Percentiles rank a stretch among this genome's conserved stretches.
Evolutionary conservation across 208 protist genomes (phyloP).

Genomic region (Acanthamoeba culbertsoni): DNA sequence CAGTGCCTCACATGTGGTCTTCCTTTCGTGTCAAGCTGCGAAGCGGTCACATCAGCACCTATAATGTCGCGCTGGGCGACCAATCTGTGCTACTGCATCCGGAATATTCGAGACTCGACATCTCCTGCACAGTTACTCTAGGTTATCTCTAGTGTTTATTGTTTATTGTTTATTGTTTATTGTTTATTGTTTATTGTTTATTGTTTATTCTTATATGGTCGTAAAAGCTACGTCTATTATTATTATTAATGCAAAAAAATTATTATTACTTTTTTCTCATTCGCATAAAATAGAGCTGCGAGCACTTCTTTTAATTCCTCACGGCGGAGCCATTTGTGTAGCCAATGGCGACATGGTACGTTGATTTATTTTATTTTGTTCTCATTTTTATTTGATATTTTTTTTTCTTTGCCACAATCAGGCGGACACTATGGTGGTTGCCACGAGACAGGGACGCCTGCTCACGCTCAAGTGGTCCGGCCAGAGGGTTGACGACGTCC

Average conservation of each 20-base stretch:
- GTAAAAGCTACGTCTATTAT: no score
- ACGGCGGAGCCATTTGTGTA: neutral
- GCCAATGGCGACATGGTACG: neutral
- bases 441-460: neutral
- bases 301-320: neutral
- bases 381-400: neutral
- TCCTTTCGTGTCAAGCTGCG: neutral
- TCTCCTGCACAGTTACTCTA: neutral
- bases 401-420: neutral
- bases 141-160: neutral
- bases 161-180: neutral
- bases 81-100: neutral
- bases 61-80: neutral
- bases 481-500: neutral
- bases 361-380: neutral
- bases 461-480: neutral
- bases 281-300: neutral
- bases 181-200: neutral
- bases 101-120: neutral
- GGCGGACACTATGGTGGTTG: neutral
- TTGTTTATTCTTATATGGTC: neutral
- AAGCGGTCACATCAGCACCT: neutral
- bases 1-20: neutral
- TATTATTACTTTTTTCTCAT: neutral
- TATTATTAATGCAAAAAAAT: no score